Percentiles rank a stretch among this genome's conserved stretches.
Evolutionary conservation across 768 basidiomycete genomes (phyloP).

Genomic region (Lentinula sp.): DNA sequence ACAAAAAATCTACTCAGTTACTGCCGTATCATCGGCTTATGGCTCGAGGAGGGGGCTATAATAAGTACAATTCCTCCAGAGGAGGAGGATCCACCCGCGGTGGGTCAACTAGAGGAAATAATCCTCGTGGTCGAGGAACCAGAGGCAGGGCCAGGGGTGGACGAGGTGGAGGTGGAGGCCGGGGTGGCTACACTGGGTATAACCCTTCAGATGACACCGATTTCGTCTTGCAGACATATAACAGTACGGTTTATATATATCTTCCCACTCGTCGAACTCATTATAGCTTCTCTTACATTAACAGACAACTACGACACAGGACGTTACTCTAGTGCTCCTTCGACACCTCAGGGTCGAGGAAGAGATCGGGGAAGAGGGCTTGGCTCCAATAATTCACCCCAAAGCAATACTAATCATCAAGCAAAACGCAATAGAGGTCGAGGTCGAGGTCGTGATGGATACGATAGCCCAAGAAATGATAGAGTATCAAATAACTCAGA

Average conservation of each 20-base stretch:
- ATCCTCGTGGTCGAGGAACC: conserved; percentile 12
- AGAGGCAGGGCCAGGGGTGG: conserved; percentile 19
- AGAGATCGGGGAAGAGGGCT: conserved; percentile 16
- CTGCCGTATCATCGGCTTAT: not conserved
- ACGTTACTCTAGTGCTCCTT: not conserved
- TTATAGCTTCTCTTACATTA: not conserved
- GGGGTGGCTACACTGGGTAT: conserved; percentile 22
- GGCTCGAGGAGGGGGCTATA: not conserved
- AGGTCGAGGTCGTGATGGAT: conserved; percentile 18
- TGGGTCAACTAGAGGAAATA: not conserved
- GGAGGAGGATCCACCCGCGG: not conserved
- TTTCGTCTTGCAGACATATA: conserved; percentile 21
- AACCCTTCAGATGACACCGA: conserved; percentile 14
- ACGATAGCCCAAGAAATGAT: conserved; percentile 14
- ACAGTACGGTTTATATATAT: not conserved
- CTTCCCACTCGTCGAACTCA: not conserved
- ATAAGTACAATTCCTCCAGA: not conserved
- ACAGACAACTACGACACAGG: conserved; percentile 11
- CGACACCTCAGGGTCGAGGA: conserved; percentile 4
- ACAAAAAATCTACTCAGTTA: not conserved
- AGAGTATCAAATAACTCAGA: conserved; percentile 10
- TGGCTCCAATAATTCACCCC: conserved; percentile 9
- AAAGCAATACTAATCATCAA: not conserved
- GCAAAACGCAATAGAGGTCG: conserved; percentile 20
- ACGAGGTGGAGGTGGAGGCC: conserved; percentile 19